Percentiles rank a stretch among this genome's conserved stretches.
Conservation (phyloP, 495 filamentous ascomycete species). For the Aspergillus sparsus region DNA sequence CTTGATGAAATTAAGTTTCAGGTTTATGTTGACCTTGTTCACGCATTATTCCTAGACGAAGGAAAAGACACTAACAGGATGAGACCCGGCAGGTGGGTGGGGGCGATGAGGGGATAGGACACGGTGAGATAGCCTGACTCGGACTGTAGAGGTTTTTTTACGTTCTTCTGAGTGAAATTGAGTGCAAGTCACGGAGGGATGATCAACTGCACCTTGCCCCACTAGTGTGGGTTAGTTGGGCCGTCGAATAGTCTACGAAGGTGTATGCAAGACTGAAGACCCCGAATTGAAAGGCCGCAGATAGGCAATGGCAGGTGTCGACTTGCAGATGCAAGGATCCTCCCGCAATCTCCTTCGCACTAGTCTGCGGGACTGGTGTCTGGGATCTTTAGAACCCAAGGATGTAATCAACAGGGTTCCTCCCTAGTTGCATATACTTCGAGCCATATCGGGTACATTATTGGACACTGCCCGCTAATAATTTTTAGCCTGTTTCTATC, state of each 20-base stretch:
- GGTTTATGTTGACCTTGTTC: not conserved
- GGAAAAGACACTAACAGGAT: conserved; percentile 2
- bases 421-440: conserved; percentile 40
- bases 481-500: conserved; percentile 30
- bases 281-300: conserved; percentile 15
- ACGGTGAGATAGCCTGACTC: conserved; percentile 1
- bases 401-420: conserved; percentile 24
- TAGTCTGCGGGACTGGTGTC: conserved; percentile 25
- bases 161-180: not conserved
- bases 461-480: conserved; percentile 36
- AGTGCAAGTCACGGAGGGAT: not conserved
- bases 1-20: conserved; percentile 2
- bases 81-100: not conserved
- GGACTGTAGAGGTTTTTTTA: not conserved
- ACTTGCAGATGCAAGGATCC: conserved; percentile 37
- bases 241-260: conserved; percentile 2
- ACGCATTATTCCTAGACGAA: conserved; percentile 10
- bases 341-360: conserved; percentile 23
- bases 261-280: conserved; percentile 12
- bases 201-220: conserved; percentile 11
- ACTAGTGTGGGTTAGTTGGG: not conserved
- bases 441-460: conserved; percentile 27
- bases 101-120: not conserved
- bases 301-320: conserved; percentile 26
- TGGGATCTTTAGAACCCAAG: conserved; percentile 17